These are phyloP conservation scores for Pseudocercospora pini-densiflorae DNA, from an alignment of 2,329 filamentous ascomycete genomes.

Conservation along the genomic window DNA sequence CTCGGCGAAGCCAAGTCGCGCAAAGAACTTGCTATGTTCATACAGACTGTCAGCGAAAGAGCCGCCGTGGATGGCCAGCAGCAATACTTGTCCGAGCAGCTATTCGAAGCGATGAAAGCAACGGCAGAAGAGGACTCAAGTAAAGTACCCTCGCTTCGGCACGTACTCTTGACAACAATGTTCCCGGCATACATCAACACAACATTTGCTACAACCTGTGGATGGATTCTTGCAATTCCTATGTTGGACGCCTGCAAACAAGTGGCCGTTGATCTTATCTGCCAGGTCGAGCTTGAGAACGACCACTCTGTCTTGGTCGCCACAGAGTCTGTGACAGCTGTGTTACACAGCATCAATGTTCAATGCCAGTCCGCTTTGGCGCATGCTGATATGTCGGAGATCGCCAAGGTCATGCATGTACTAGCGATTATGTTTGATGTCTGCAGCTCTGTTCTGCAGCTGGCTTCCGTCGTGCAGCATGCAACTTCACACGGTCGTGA, in stretches of 20 bases:
- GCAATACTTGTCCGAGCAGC: constrained; percentile 58
- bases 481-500: constrained; percentile 10
- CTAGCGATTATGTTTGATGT: constrained; percentile 24
- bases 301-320: constrained; percentile 39
- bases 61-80: constrained; percentile 64
- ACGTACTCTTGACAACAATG: constrained; percentile 58
- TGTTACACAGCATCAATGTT: constrained; percentile 25
- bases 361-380: constrained; percentile 18
- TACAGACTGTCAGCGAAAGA: constrained; percentile 63
- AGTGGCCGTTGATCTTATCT: constrained; percentile 51
- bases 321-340: constrained; percentile 18
- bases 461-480: constrained; percentile 23
- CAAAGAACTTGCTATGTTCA: constrained; percentile 62
- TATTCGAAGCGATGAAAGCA: constrained; percentile 55
- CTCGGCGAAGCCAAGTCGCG: constrained; percentile 52
- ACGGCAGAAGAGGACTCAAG: constrained; percentile 46
- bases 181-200: constrained; percentile 62
- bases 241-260: constrained; percentile 54
- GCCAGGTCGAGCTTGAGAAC: constrained; percentile 51
- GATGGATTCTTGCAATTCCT: constrained; percentile 59
- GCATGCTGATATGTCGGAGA: constrained; percentile 17
- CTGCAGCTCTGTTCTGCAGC: constrained; percentile 19
- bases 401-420: constrained; percentile 21
- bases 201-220: constrained; percentile 49
- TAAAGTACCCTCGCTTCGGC: constrained; percentile 50